Evolutionary conservation across 805 yeast genomes (phyloP), one percentile per base, ranked within the genome.

Genomic region (Lipomyces japonicus): DNA sequence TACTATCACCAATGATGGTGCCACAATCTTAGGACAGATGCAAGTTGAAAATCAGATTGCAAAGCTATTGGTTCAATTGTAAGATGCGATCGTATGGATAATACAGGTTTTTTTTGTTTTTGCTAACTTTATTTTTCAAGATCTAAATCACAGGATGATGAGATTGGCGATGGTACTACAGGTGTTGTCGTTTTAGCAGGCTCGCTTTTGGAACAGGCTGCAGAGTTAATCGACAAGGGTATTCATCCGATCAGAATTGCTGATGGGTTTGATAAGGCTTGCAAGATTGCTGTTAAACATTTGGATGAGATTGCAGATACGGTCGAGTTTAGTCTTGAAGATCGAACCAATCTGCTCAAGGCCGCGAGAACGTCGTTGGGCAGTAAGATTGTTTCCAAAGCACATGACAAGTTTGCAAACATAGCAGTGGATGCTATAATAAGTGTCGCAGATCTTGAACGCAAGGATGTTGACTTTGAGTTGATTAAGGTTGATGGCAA

Each of bases 91-190:
- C n/a, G 5, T 24, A 24, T 9, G 5, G 10, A 14, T 14, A 12
- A 34, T 12, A 28, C 31, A 7, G 31, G 12, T 28, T 7, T 28
- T 28, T 28, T 25, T n/a, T 7, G 19, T 26, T 23, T 3, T 35
- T 14, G 10, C 12, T 5, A 7, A 39, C 42, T 23, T 9, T 25
- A 12, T 10, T 28, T 7, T 23, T 23, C 19, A 39, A 55, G 59
- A 44, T 61, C 96, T 26, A 86, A 80, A 68, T 86, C 96, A 24
- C 98, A 91, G 74, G 98, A 91, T 69, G 96, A 93, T 67, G 97
- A 91, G 71, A 88, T 91, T 66, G 98, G 98, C 49, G 98, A 91
- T 68, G 98, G 98, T 65, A 93, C 99, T 25, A 93, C 99, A 3
- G 97, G 97, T 65, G 99, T 93, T 25, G 97, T 93, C 46, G 97